Percentiles rank a stretch among this genome's conserved stretches.
phyloP scores from a whole-genome alignment of 2,329 filamentous ascomycete genomes.

The Nothophoma quercina region DNA sequence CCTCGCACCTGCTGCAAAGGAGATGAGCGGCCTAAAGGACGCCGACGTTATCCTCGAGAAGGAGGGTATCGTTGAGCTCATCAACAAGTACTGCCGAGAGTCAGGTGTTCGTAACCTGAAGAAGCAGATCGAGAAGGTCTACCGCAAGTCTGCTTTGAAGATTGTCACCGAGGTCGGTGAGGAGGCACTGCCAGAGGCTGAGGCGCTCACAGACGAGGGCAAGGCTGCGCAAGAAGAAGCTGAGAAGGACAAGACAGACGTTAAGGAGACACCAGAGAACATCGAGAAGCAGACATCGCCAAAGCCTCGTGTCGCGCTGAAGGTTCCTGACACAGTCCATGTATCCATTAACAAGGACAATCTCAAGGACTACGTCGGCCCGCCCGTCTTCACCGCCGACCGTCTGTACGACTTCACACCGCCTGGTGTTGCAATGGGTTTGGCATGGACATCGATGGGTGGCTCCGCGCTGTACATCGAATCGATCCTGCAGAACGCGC shows the following conservation, averaged over 20 bases:
- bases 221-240: slow-evolving; percentile 77
- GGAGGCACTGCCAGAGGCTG: slow-evolving; percentile 78
- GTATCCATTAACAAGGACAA: slow-evolving; percentile 88
- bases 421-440: slow-evolving; percentile 93
- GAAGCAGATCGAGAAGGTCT: slow-evolving; percentile 99
- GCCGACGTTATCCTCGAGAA: slow-evolving; percentile 88
- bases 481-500: slow-evolving; percentile 86
- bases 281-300: slow-evolving; percentile 68
- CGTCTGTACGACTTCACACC: slow-evolving; percentile 93
- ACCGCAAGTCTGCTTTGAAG: slow-evolving; percentile 94
- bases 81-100: slow-evolving; percentile 98
- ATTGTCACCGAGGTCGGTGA: slow-evolving; percentile 96
- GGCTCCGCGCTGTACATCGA: slow-evolving; percentile 97
- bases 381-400: slow-evolving; percentile 94
- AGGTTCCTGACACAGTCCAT: slow-evolving; percentile 86
- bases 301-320: slow-evolving; percentile 75
- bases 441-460: slow-evolving; percentile 97
- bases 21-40: slow-evolving; percentile 86
- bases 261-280: slow-evolving; percentile 67
- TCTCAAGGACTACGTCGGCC: slow-evolving; percentile 95
- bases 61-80: slow-evolving; percentile 91
- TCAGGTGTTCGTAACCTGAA: slow-evolving; percentile 97
- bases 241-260: slow-evolving; percentile 69
- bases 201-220: slow-evolving; percentile 84
- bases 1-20: slow-evolving; percentile 91